Conservation (phyloP, 2,329 filamentous ascomycete genomes). For the Sarocladium brachiariae region DNA sequence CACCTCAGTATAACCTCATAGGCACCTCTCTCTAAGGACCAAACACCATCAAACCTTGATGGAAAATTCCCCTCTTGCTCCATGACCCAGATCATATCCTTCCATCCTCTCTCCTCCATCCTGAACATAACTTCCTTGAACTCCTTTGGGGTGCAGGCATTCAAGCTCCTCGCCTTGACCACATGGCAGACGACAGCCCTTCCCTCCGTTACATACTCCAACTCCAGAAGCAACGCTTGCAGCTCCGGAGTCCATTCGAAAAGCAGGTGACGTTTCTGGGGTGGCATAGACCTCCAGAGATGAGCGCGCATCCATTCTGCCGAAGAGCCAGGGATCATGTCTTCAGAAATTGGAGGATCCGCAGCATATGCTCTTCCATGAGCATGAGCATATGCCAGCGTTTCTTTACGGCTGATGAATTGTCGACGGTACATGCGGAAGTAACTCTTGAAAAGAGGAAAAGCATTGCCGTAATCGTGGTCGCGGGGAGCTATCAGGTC, state of each 20-base stretch:
- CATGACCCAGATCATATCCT: constrained; percentile 21
- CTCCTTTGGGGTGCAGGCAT: constrained; percentile 13
- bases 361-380: background rate
- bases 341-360: background rate
- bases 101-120: constrained; percentile 16
- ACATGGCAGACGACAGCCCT: background rate
- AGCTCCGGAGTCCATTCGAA: background rate
- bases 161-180: constrained; percentile 5
- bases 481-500: background rate
- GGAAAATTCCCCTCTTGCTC: constrained; percentile 13
- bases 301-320: background rate
- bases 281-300: background rate
- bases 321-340: background rate
- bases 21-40: background rate
- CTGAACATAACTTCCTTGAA: constrained; percentile 13
- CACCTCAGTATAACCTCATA: constrained; percentile 9
- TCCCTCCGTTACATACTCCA: background rate
- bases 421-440: background rate
- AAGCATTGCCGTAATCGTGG: background rate
- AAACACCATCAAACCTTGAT: constrained; percentile 1
- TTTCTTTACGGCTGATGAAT: too few species aligned
- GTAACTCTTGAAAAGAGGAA: background rate
- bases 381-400: background rate
- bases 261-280: background rate
- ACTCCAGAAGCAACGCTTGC: background rate